Conservation (phyloP, 306 rosid genomes). For the Vicia villosa region DNA sequence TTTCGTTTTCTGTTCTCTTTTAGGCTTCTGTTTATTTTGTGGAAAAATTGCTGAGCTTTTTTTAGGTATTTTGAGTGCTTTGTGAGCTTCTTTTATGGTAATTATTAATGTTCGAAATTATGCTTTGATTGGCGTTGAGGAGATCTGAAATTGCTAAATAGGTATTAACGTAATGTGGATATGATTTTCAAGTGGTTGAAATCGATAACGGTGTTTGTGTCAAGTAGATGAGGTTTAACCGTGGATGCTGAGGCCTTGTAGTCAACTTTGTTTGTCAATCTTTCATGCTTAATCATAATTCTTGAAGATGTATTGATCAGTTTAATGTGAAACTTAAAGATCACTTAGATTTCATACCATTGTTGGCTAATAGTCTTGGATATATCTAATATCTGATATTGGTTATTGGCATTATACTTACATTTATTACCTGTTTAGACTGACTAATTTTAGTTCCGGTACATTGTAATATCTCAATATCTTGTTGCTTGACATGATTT, state of each 20-base stretch:
- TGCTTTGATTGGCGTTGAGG: slow-evolving; percentile 28
- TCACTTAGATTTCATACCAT: slow-evolving; percentile 23
- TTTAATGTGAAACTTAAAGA: slow-evolving; percentile 9
- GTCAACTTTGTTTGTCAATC: no score
- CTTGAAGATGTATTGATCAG: slow-evolving; percentile 2
- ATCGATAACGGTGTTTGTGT: neutral
- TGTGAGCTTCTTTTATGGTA: neutral
- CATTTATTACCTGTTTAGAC: neutral
- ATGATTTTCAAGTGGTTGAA: slow-evolving; percentile 27
- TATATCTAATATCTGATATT: slow-evolving; percentile 20
- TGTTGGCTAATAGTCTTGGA: slow-evolving; percentile 19
- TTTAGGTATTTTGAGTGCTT: slow-evolving; percentile 10
- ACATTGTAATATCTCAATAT: neutral
- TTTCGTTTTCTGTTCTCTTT: slow-evolving; percentile 12
- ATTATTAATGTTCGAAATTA: slow-evolving; percentile 14
- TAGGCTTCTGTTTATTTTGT: neutral
- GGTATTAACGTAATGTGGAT: slow-evolving; percentile 1
- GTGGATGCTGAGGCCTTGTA: no score
- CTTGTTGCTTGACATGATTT: slow-evolving; percentile 17
- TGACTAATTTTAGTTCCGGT: slow-evolving; percentile 21
- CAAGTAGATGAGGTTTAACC: no score
- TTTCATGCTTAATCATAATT: no score
- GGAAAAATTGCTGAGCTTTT: neutral
- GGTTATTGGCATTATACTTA: slow-evolving; percentile 20
- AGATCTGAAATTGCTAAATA: slow-evolving; percentile 3